Base-by-base conservation (phyloP, 345 rosid genomes). In the Mallotus nudiflorus region DNA sequence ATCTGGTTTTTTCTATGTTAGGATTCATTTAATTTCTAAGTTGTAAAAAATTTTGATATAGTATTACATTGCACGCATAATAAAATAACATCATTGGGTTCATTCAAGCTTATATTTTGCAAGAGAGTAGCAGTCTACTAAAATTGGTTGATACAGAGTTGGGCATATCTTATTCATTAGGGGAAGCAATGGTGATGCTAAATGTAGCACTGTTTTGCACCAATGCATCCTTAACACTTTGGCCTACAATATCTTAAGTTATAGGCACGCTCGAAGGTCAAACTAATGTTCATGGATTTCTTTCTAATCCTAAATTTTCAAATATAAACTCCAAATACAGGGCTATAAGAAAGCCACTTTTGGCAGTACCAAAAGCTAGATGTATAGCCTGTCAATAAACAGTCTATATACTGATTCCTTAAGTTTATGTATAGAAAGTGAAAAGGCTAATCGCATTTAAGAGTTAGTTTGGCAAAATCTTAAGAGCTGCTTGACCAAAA, bases 211-310 rank as follows among this genome's bases (percentile, higher is more conserved):
- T 93, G 27, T 67, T 88, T 74, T 91, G 97, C 79, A 87, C 96
- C 28, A 87, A 87, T 53, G 91, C 91, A 14, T 85, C 98, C 12
- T 96, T 96, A 12, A 87, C 93, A 0, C 77, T 90, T n/a, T 82
- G 98, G 76, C 98, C 98, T 24, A 82, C 85, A 25, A 93, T 90
- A 93, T 87, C 98, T 19, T 97, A 86, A 78, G 92, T 89, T 25
- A 93, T 89, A 65, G 89, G 95, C 79, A 86, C 90, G 82, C 83
- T 93, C 14, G 90, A 89, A 60, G 96, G 96, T 63, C 78, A 73
- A 82, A 91, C 96, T 6, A 84, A 83, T 0, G 75, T 93, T 74
- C 88, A 86, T 77, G 93, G 91, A 55, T 75, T 87, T 62, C 82
- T 91, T 57, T 87, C 96, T 0, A 91, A 88, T 80, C 85, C 86